Conservation (phyloP, 441 rosid species). For the Dalechampia spathulata region DNA sequence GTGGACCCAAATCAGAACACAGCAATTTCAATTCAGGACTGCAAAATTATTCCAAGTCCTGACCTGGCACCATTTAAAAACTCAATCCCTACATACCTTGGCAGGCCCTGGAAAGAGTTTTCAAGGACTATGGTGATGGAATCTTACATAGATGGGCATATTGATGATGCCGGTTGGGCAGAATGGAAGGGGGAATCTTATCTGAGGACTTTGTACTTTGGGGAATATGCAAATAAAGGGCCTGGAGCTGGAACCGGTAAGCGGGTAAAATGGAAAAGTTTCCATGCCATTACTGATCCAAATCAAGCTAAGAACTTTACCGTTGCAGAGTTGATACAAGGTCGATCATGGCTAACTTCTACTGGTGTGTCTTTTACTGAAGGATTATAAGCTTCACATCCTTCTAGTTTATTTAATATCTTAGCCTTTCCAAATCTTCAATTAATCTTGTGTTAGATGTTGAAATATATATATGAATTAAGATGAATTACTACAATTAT, state of each 20-base stretch:
- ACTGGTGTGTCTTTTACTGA: conserved; percentile 36
- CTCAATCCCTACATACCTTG: conserved; percentile 32
- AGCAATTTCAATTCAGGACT: conserved; percentile 43
- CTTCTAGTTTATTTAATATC: too few relatives aligned
- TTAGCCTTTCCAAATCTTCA: too few relatives aligned
- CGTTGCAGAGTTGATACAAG: conserved; percentile 32
- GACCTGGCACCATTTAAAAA: conserved; percentile 27
- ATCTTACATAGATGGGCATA: conserved; percentile 22
- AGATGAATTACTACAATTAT: too few relatives aligned
- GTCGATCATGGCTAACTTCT: conserved; percentile 34
- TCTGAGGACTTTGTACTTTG: conserved; percentile 38
- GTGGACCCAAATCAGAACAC: conserved; percentile 54
- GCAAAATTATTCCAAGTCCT: conserved; percentile 28
- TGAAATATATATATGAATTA: too few relatives aligned
- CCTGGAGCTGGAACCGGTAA: conserved; percentile 31
- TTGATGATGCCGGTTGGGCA: conserved; percentile 40
- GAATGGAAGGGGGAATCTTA: conserved; percentile 35
- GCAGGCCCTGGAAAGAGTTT: conserved; percentile 57
- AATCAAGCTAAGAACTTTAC: conserved; percentile 37
- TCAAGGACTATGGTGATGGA: conserved; percentile 44
- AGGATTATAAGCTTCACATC: too few relatives aligned
- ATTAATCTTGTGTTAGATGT: too few relatives aligned
- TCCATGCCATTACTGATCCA: conserved; percentile 30
- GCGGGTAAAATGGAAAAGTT: conserved; percentile 44
- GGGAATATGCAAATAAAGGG: conserved; percentile 38